These are phyloP conservation scores for Chrysosphaeria jannelii DNA, from an alignment of 2,329 filamentous ascomycete species.

Conservation along the genomic window DNA sequence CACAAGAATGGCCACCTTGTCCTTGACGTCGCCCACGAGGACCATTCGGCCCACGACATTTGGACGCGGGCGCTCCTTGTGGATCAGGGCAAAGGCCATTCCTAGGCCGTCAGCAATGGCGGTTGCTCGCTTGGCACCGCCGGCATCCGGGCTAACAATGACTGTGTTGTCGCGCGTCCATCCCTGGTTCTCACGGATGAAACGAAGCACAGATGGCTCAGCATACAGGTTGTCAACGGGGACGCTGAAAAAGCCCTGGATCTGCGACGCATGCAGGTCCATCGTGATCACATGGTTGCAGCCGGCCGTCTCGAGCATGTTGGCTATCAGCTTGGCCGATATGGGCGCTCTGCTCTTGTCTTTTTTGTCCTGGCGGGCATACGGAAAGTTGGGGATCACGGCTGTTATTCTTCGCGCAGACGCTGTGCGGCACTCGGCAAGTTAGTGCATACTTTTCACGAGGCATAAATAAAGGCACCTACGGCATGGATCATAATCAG, in stretches of 20 bases:
- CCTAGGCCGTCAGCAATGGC: constrained; percentile 81
- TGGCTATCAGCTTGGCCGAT: constrained; percentile 80
- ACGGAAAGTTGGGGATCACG: constrained; percentile 56
- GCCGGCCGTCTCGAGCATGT: constrained; percentile 87
- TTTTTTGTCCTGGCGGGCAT: constrained; percentile 93
- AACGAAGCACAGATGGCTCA: constrained; percentile 66
- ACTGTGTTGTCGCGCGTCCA: constrained; percentile 33
- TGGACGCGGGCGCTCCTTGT: constrained; percentile 66
- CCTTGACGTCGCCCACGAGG: constrained; percentile 76
- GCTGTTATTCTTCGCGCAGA: constrained; percentile 6
- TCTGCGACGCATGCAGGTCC: constrained; percentile 28
- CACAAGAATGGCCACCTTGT: constrained; percentile 81
- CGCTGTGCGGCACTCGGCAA: constrained; percentile 5
- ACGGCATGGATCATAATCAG: constrained; percentile 86
- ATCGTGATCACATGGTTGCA: constrained; percentile 49
- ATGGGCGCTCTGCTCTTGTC: constrained; percentile 42
- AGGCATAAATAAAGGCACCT: background rate
- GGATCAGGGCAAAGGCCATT: constrained; percentile 73
- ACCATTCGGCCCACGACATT: constrained; percentile 76
- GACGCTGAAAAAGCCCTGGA: constrained; percentile 60
- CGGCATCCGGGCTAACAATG: constrained; percentile 83
- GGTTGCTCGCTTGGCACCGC: constrained; percentile 79
- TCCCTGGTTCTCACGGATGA: constrained; percentile 10
- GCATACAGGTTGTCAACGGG: constrained; percentile 60
- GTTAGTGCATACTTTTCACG: background rate